A percentile compares a stretch with the other conserved stretches of the same genome.
phyloP scores from a whole-genome alignment of 2,329 filamentous ascomycete genomes.

The Fusarium anthophilum region DNA sequence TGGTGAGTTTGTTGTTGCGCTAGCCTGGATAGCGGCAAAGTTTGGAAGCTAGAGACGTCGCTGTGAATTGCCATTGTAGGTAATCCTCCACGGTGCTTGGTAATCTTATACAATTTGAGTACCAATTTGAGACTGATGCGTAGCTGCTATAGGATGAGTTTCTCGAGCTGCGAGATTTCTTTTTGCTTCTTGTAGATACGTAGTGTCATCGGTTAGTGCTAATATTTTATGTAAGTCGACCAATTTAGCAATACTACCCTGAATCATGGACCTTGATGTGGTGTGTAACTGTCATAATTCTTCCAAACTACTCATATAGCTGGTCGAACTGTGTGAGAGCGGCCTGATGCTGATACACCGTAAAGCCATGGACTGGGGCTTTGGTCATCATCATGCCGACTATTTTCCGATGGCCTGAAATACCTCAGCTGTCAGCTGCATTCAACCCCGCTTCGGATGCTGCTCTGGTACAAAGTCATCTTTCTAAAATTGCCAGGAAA shows the following conservation, averaged over 20 bases:
- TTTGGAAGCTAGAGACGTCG: background rate
- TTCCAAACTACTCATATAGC: rapidly evolving
- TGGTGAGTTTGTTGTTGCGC: rapidly evolving
- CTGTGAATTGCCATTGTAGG: background rate
- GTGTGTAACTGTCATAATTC: rapidly evolving
- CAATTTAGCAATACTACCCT: background rate
- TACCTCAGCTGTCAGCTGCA: background rate
- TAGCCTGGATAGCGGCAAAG: background rate
- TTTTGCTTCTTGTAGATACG: rapidly evolving
- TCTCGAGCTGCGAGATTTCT: rapidly evolving
- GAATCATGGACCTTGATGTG: background rate
- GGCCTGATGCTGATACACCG: rapidly evolving
- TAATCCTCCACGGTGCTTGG: background rate
- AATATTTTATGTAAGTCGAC: background rate
- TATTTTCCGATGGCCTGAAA: background rate
- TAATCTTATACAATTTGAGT: background rate
- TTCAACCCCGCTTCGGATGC: background rate
- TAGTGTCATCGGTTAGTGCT: background rate
- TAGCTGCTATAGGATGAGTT: background rate
- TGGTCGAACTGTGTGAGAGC: rapidly evolving
- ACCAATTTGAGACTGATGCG: too few species aligned
- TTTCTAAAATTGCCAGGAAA: background rate
- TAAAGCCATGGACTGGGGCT: rapidly evolving
- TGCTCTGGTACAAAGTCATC: background rate
- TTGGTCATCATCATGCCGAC: background rate